phyloP scores from a whole-genome alignment of 2,329 filamentous ascomycete genomes.

The Cercospora sojina region DNA sequence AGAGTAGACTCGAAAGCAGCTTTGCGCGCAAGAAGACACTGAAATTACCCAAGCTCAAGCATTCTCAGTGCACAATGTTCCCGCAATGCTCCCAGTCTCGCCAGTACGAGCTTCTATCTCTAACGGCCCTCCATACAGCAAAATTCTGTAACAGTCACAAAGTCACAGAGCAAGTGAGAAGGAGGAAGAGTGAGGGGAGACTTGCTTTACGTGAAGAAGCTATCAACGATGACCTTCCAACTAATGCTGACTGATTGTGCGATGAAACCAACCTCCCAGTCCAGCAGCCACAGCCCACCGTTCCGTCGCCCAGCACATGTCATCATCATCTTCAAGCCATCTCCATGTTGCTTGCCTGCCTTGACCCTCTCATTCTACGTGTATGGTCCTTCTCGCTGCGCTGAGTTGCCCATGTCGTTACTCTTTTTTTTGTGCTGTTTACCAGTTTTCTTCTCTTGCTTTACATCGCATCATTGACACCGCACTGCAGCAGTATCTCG shows the following conservation, averaged over 20 bases:
- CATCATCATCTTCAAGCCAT: background rate
- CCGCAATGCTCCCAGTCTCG: background rate
- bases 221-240: background rate
- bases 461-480: background rate
- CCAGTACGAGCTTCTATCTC: background rate
- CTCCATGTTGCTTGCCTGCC: background rate
- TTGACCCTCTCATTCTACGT: background rate
- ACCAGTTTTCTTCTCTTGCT: background rate
- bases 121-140: background rate
- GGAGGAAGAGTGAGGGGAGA: background rate
- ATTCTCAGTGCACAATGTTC: background rate
- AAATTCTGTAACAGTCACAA: background rate
- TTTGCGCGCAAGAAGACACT: background rate
- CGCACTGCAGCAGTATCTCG: background rate
- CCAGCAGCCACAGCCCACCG: conserved; percentile 8
- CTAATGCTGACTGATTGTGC: background rate
- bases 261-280: conserved; percentile 6
- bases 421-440: background rate
- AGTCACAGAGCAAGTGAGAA: background rate
- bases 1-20: background rate
- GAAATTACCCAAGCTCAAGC: background rate
- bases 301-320: conserved; percentile 2
- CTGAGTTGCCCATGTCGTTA: background rate
- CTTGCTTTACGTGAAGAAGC: background rate
- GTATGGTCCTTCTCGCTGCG: background rate